These are phyloP conservation scores for Aegilops longissima DNA, from an alignment of 176 grass and related monocot species.

Conservation along the genomic window DNA sequence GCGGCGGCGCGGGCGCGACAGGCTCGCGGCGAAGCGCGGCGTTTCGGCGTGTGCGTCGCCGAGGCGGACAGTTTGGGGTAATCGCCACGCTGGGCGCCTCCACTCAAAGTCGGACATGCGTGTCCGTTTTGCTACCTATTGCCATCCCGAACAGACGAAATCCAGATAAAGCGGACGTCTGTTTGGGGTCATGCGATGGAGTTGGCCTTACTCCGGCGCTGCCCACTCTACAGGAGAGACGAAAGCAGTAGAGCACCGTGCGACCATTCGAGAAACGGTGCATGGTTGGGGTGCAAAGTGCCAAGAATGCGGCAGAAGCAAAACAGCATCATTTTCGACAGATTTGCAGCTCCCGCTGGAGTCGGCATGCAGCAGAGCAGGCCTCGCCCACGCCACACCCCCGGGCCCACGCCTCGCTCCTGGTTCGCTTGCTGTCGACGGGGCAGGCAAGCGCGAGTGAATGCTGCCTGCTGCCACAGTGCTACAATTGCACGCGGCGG, in stretches of 20 bases:
- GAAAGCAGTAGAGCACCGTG: neutral
- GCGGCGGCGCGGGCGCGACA: no score
- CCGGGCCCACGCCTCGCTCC: neutral
- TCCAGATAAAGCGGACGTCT: no score
- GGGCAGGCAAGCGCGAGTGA: constrained; percentile 4
- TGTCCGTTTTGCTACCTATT: no score
- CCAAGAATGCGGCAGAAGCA: neutral
- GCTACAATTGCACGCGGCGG: neutral
- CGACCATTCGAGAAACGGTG: neutral
- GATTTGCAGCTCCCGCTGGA: neutral
- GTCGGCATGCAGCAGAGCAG: neutral
- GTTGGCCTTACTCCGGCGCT: no score
- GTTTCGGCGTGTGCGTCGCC: no score
- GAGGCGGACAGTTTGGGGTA: no score
- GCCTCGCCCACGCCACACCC: neutral
- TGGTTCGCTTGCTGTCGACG: neutral
- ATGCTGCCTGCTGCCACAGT: neutral
- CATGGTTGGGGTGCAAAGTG: neutral
- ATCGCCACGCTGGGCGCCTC: no score
- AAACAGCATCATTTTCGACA: neutral
- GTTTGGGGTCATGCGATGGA: no score
- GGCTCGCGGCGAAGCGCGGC: no score
- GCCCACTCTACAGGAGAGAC: no score
- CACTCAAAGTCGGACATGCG: no score
- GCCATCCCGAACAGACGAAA: no score